Base-by-base conservation (phyloP, 108 stramenopile species). In the Skeletonema potamos region DNA sequence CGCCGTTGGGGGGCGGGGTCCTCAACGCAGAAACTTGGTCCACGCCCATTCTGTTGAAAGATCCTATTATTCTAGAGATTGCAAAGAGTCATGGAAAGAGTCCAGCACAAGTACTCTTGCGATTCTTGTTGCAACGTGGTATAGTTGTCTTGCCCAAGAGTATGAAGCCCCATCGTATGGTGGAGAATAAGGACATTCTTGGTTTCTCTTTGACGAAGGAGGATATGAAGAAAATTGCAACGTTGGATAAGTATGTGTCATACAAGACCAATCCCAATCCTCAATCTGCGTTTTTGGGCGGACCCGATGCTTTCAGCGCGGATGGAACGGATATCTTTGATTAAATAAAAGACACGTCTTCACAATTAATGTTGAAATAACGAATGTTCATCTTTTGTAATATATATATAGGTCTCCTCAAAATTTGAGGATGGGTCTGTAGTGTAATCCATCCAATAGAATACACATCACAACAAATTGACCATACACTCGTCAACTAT, bases 71-170 rank as follows among this genome's bases (percentile, higher is more conserved):
- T 22, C 54, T 75, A 6, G 62, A 76, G 26, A 18, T 95, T 11
- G 78, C 93, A 3, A 46, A 48, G 41, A 85, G 79, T 39, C 71
- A 86, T 59, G 72, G 71, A 36, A 80, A 58, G 28, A 68, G 65
- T 12, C 76, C 91, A 15, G 72, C 85, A 0, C 91, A 94, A 69
- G 66, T 96, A 54, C 85, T 95, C 83, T 70, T 96, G 12, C 88
- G 92, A 17, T 96, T 91, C 93, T 76, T 84, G 22, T 69, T 92
- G n/a, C 92, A 93, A 66, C 64, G 56, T 15, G 88, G 89, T 15
- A 70, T 67, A 18, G 77, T 72, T 4, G 84, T 91, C 37, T 94
- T 96, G 58, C 96, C 96, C 15, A 92, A 92, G 9, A 87, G 86
- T 39, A 83, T 86, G 6, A 88, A 85, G 30, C 91, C 92, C 2